Evolutionary conservation across 2,329 filamentous ascomycete genomes (phyloP), one percentile per base, ranked within the genome.

Genomic region (Aspergillus ruber): DNA sequence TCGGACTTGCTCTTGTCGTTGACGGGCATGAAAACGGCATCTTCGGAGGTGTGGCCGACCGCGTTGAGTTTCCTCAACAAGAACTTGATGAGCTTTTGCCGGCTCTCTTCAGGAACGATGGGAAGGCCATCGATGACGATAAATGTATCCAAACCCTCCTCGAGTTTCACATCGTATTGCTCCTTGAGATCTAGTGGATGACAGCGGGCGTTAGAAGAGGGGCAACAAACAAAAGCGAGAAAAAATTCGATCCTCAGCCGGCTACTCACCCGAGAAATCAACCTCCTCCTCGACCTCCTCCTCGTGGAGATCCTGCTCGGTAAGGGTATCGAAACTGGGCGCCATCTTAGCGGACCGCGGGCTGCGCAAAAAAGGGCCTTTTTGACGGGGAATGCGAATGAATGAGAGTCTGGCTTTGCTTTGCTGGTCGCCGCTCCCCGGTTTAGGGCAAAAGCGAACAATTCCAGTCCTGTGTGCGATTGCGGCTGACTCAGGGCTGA

Each of bases 81-180:
- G 73, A 97, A 97, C 74, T 97, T 97, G 71, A 95, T 78, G 52
- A 98, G 83, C 78, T 95, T 97, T 51, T 87, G 83, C 76, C 90
- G 91, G 77, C 87, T 90, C 43, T 93, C 91, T 69, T 90, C 88
- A 50, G 78, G 88, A 56, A 98, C 91, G 55, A 86, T 76, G 56
- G 93, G 93, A 39, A 98, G 82, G 57, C 93, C 93, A 71, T 98
- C 93, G 67, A 97, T 82, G 53, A 97, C 90, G 56, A 98, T 87
- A 65, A 98, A 98, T 55, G 90, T 86, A 69, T 98, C 93, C 62
- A 96, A 86, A 50, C 93, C 93, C 71, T 95, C 88, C 70, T 98
- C 93, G 56, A 97, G 79, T 68, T 91, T 88, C 54, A 97, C 90
- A 74, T 97, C 90, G 69, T 90, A 96, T 72, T 94, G 89, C 70